phyloP scores from a whole-genome alignment of 164 flowering plant species.

The Vitis labrusca region DNA sequence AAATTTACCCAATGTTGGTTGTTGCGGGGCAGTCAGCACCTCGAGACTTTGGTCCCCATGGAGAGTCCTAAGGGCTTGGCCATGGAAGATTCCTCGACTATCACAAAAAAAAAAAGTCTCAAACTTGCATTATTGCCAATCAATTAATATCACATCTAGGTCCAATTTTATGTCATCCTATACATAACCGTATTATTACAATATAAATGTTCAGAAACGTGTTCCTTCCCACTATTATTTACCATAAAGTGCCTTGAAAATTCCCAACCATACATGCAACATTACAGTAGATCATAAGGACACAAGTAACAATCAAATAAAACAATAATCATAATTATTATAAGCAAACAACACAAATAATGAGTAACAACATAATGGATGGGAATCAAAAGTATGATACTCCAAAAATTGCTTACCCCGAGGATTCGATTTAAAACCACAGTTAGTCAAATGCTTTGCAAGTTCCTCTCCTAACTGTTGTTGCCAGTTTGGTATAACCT shows the following conservation, averaged over 20 bases:
- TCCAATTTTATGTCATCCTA: not conserved
- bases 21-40: no score
- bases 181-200: not conserved
- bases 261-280: no score
- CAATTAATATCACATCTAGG: not conserved
- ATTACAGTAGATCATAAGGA: not conserved
- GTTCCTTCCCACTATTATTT: no score
- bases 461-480: slow-evolving; percentile 76
- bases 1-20: no score
- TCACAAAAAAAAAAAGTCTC: no score
- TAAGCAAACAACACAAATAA: not conserved
- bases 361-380: not conserved
- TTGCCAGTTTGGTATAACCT: slow-evolving; percentile 67
- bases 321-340: no score
- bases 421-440: slow-evolving; percentile 82
- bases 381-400: not conserved
- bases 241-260: no score
- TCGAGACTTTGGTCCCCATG: no score
- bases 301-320: not conserved
- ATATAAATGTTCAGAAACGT: not conserved
- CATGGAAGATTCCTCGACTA: no score
- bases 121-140: not conserved
- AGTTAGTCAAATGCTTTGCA: slow-evolving; percentile 82
- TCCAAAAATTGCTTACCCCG: slow-evolving; percentile 48
- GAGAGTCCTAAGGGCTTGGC: no score